A percentile compares a stretch with the other conserved stretches of the same genome.
These are phyloP conservation scores for Clathrus columnatus DNA, from an alignment of 768 basidiomycete genomes.

Conservation along the genomic window DNA sequence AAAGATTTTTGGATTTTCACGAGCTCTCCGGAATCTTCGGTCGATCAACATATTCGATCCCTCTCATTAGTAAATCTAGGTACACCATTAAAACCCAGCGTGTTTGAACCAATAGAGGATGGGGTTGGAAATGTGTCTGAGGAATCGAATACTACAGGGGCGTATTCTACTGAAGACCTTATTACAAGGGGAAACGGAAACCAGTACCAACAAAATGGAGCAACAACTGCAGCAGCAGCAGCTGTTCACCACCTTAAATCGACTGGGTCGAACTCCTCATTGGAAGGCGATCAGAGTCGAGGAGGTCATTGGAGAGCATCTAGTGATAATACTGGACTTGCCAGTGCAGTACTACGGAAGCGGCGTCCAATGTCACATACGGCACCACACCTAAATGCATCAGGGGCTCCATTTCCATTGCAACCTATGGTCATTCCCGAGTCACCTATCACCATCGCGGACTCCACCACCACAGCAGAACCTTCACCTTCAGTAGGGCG, in stretches of 20 bases:
- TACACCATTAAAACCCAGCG: background rate
- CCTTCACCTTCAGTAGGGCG: background rate
- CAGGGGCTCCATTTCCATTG: background rate
- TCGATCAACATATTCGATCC: background rate
- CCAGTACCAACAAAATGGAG: background rate
- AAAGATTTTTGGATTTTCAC: conserved; percentile 75
- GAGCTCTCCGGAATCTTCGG: conserved; percentile 36
- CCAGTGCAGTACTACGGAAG: background rate
- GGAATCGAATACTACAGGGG: background rate
- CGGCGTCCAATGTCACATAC: background rate
- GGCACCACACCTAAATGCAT: background rate
- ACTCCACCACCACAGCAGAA: background rate
- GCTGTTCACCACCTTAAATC: no score
- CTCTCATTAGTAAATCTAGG: background rate
- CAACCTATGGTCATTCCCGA: background rate
- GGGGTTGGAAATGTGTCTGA: conserved; percentile 2
- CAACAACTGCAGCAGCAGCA: background rate
- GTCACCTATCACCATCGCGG: background rate
- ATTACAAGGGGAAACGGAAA: background rate
- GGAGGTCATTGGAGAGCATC: background rate
- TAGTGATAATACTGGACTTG: background rate
- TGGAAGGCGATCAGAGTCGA: background rate
- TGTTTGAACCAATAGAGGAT: conserved; percentile 17
- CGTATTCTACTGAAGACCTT: background rate
- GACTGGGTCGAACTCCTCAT: no score